These are phyloP conservation scores for Trichoderma lentiforme DNA, from an alignment of 2,329 filamentous ascomycete species.

Conservation along the genomic window DNA sequence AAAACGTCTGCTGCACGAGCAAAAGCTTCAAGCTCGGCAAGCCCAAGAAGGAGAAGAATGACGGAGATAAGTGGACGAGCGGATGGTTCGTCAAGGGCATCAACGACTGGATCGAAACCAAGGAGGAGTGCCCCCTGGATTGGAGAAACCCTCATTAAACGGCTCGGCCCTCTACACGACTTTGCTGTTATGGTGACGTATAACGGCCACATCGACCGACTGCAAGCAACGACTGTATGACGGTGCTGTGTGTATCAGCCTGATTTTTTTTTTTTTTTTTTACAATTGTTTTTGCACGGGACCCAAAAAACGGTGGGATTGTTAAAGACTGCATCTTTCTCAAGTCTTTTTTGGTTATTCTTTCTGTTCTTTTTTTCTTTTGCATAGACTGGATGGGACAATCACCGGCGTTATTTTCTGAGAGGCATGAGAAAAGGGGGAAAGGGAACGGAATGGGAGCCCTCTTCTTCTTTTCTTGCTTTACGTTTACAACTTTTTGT, in stretches of 20 bases:
- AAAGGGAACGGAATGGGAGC: neutral
- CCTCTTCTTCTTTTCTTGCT: neutral
- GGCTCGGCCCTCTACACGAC: neutral
- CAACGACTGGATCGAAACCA: constrained; percentile 44
- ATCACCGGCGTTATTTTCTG: constrained; percentile 5
- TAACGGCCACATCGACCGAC: neutral
- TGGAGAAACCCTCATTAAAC: constrained; percentile 38
- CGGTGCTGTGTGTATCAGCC: neutral
- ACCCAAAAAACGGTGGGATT: neutral
- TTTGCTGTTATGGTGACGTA: neutral
- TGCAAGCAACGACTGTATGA: neutral
- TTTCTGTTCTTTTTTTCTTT: neutral
- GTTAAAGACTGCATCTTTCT: constrained; percentile 18
- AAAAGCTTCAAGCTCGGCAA: constrained; percentile 44
- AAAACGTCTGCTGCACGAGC: constrained; percentile 43
- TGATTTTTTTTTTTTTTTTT: neutral
- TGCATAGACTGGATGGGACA: constrained; percentile 10
- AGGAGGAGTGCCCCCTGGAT: constrained; percentile 41
- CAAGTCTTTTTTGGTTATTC: neutral
- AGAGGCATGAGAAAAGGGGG: neutral
- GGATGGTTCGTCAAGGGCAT: constrained; percentile 48
- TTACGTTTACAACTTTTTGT: neutral
- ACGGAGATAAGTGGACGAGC: constrained; percentile 37
- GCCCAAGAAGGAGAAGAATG: constrained; percentile 33
- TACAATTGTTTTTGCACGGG: neutral